Evolutionary conservation across 2,329 filamentous ascomycete genomes (phyloP), one percentile per base, ranked within the genome.

Genomic region (Penicillium concentricum): DNA sequence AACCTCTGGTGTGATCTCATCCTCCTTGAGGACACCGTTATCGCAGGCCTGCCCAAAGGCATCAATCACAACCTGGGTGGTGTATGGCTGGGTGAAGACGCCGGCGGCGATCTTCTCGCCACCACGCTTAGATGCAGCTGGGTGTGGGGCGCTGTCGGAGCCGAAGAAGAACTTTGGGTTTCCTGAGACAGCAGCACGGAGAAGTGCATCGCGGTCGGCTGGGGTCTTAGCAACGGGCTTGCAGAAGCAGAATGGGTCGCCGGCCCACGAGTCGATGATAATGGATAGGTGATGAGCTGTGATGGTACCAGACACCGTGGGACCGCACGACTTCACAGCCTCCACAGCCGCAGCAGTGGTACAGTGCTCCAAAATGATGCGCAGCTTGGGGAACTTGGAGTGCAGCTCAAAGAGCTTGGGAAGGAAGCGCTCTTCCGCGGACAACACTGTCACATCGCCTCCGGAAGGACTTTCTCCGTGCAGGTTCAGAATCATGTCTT

Each of bases 211-310:
- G 5, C 91, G 83, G 68, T 92, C 87, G 16, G 81, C 83, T 0
- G 90, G 87, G 35, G 84, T 87, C 78, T 90, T 90, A 49, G 88
- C 85, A 32, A 89, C 84, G 5, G 87, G 87, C 71, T 90, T 90
- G 78, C 87, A 90, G 78, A 92, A 95, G 69, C 87, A 85, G 83
- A 93, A 87, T 69, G 92, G 83, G 67, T 89, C 84, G 51, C 79
- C 79, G 20, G 86, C 84, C 79, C 87, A 88, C 66, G 92, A 87
- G 67, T 94, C 88, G 16, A 90, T 86, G 13, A 88, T 91, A 32
- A 97, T 81, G 64, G 85, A 91, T 22, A 96, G 80, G 69, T 96
- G 92, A 69, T 96, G 92, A 2, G 91, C 90, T 0, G 92, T 96
- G 63, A 96, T 91, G 10, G 68, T 72, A 63, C 74, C 74, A 0